Conservation (phyloP, 2,329 filamentous ascomycete species). For the Drechslerella dactyloides region DNA sequence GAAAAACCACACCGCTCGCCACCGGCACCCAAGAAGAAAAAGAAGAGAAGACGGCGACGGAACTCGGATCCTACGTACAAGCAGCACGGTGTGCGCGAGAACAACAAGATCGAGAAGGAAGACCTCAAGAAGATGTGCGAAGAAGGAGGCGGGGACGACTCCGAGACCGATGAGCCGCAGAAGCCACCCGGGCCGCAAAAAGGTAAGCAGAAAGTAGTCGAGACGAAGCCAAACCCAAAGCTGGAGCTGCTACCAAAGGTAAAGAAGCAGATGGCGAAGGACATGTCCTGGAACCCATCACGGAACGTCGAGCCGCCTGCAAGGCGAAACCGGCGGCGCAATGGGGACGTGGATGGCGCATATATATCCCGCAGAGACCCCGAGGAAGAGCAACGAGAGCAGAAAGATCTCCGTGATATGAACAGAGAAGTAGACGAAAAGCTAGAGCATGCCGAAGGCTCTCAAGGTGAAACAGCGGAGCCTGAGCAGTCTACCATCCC, state of each 20-base stretch:
- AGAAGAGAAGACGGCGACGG: slow-evolving; percentile 16
- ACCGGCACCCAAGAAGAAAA: slow-evolving; percentile 8
- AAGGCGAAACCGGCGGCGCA: not conserved
- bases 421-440: slow-evolving; percentile 11
- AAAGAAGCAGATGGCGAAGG: not conserved
- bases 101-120: slow-evolving; percentile 36
- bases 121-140: slow-evolving; percentile 28
- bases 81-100: slow-evolving; percentile 32
- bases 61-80: slow-evolving; percentile 40
- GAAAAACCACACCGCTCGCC: not conserved
- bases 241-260: slow-evolving; percentile 1
- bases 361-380: slow-evolving; percentile 22
- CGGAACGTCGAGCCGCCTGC: slow-evolving; percentile 3
- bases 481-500: not conserved
- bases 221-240: slow-evolving; percentile 6
- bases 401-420: slow-evolving; percentile 22
- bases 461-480: not conserved
- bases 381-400: slow-evolving; percentile 28
- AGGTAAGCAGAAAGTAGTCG: not conserved
- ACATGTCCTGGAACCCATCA: not conserved
- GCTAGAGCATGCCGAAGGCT: not conserved
- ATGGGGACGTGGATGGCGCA: slow-evolving; percentile 10
- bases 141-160: slow-evolving; percentile 4
- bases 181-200: not conserved
- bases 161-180: not conserved